These are phyloP conservation scores for Mycocentrospora acerina DNA, from an alignment of 2,329 filamentous ascomycete genomes.

Conservation along the genomic window DNA sequence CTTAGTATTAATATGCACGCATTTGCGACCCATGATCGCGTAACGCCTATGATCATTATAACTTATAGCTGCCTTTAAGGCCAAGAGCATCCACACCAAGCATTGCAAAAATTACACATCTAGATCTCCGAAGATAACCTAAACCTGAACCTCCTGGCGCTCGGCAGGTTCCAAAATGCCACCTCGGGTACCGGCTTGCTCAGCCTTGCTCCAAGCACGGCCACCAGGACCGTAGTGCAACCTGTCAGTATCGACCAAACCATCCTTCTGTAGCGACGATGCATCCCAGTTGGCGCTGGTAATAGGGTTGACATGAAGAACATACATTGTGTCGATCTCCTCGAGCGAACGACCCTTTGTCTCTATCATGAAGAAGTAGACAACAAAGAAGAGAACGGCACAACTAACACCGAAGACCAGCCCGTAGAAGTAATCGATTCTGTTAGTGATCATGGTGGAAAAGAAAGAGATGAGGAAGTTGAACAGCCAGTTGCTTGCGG, in stretches of 20 bases:
- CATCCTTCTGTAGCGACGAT: conserved; percentile 31
- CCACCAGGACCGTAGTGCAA: conserved; percentile 35
- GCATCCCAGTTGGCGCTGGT: conserved; percentile 58
- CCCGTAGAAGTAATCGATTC: conserved; percentile 72
- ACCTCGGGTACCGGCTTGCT: conserved; percentile 22
- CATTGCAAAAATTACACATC: too few relatives aligned
- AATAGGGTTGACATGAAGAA: conserved; percentile 64
- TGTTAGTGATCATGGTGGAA: conserved; percentile 72
- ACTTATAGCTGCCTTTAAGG: too few relatives aligned
- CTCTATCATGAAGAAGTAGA: conserved; percentile 80
- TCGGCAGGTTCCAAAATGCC: conserved; percentile 28
- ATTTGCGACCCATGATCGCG: too few relatives aligned
- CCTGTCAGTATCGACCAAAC: conserved; percentile 35
- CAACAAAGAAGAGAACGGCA: conserved; percentile 62
- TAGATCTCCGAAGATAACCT: too few relatives aligned
- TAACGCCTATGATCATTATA: too few relatives aligned
- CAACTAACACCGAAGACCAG: conserved; percentile 76
- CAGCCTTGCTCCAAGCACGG: conserved; percentile 36
- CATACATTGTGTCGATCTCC: conserved; percentile 74
- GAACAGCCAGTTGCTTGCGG: conserved; percentile 49
- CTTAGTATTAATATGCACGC: too few relatives aligned
- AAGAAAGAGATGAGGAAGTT: conserved; percentile 64
- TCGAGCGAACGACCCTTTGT: conserved; percentile 73
- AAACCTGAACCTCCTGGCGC: conserved; percentile 26
- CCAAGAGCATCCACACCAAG: too few relatives aligned